Base-by-base conservation (phyloP, 2,329 filamentous ascomycete genomes). In the Colletotrichum viniferum region DNA sequence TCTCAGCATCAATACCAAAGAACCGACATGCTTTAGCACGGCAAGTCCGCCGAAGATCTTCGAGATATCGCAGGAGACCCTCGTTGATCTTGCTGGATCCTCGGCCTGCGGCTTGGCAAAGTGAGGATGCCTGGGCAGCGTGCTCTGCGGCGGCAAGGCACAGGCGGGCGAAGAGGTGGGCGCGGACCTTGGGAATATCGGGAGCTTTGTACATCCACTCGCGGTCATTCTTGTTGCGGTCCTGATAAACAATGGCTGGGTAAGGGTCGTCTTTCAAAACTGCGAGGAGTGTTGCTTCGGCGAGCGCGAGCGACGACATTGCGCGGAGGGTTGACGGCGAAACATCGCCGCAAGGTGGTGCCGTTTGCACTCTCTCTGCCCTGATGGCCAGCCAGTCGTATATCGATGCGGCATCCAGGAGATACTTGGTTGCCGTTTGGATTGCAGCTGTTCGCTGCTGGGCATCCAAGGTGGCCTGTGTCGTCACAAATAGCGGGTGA, bases 151-250 rank as follows among this genome's bases (percentile, higher is more conserved):
- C 95, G 0, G 96, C 95, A 13, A 98, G 89, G 82, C 96, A 98
- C 9, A 98, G 87, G 1, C 96, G 90, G 3, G 96, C 96, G 81
- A 97, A 97, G 3, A 99, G 88, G 80, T 97, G 93, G 10, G 95
- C 95, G 62, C 96, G 92, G 21, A 98, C 96, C 81, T 96, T 96
- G 34, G 96, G 94, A 64, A 98, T 95, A 66, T 95, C 92, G 1
- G 96, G 95, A 0, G 95, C 91, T 80, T 94, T 95, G 83, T 97
- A 97, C 96, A 98, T 98, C 96, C 96, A 99, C 78, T 98, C 96
- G 76, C 91, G 95, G 83, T 96, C 95, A 78, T 93, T 92, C 69
- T 93, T 91, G 81, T 98, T 97, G 63, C 96, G 90, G 72, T 93
- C 92, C 80, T 98, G 95, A 1, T 95, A 92, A 4, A 98, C 93